Evolutionary conservation across 2,329 filamentous ascomycete genomes (phyloP).

Genomic region (Teratosphaeria viscida): DNA sequence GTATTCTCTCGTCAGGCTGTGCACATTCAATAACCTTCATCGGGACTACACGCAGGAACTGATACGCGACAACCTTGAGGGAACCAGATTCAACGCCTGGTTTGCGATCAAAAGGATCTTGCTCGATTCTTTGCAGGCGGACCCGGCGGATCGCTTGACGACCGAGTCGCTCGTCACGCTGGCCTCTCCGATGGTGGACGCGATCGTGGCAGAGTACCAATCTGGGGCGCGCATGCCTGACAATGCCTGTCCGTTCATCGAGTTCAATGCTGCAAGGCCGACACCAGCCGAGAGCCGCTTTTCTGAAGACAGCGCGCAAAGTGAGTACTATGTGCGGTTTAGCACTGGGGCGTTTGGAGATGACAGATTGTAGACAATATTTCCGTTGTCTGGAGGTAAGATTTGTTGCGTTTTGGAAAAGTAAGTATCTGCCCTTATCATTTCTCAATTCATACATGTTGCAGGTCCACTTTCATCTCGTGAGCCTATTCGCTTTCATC

Average conservation of each 20-base stretch:
- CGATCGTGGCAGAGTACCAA: not conserved
- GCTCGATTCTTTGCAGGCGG: not conserved
- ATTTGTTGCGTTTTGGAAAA: not conserved
- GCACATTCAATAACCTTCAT: not conserved
- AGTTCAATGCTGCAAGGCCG: not conserved
- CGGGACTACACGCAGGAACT: not conserved
- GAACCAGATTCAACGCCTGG: not conserved
- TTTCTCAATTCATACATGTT: not conserved
- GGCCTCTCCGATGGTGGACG: not conserved
- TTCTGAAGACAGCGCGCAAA: not conserved
- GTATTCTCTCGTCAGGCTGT: conserved; percentile 8
- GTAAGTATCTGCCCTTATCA: not conserved
- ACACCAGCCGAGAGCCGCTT: not conserved
- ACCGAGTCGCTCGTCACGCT: not conserved
- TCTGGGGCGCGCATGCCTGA: not conserved
- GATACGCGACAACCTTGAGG: not conserved
- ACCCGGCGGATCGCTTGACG: not conserved
- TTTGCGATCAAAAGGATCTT: not conserved
- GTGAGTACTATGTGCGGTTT: not conserved
- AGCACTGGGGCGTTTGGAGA: not conserved
- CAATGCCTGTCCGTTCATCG: not conserved
- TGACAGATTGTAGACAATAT: not conserved
- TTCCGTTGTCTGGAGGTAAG: not conserved
- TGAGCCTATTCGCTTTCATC: not conserved
- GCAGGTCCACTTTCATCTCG: not conserved